These are phyloP conservation scores for Fusarium humuli DNA, from an alignment of 2,329 filamentous ascomycete genomes.

Conservation along the genomic window DNA sequence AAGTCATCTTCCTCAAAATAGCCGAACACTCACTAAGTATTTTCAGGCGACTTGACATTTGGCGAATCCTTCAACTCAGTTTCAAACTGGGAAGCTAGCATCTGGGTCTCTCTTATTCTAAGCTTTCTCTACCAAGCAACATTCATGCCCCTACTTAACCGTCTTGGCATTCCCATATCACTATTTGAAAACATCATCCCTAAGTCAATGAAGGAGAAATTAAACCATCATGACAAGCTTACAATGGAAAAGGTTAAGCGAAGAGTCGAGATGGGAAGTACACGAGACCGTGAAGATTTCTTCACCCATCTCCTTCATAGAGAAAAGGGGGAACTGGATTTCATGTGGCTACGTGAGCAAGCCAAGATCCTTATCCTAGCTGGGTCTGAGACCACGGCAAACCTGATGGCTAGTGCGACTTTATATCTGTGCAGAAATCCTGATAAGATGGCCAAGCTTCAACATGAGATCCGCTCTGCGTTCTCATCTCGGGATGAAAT, in stretches of 20 bases:
- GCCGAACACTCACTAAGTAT: not conserved
- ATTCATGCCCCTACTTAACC: not conserved
- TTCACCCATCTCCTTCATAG: constrained; percentile 21
- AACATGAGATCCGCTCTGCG: constrained; percentile 8
- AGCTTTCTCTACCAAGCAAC: not conserved
- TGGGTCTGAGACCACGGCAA: constrained; percentile 28
- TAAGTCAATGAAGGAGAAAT: not conserved
- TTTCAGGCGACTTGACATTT: constrained; percentile 20
- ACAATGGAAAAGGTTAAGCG: constrained; percentile 14
- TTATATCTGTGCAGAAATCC: constrained; percentile 15
- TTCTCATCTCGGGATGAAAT: constrained; percentile 15
- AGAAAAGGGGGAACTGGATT: not conserved
- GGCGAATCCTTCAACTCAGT: constrained; percentile 31
- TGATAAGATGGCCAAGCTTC: not conserved
- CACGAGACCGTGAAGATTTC: constrained; percentile 16
- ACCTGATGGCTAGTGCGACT: not conserved
- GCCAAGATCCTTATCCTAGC: constrained; percentile 28
- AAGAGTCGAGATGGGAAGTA: constrained; percentile 7
- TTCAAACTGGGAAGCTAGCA: not conserved
- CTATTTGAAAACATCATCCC: constrained; percentile 7
- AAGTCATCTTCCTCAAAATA: rapidly evolving
- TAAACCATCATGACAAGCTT: not conserved
- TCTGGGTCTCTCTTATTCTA: constrained; percentile 18
- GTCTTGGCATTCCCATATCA: constrained; percentile 9
- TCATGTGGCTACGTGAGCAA: constrained; percentile 20